phyloP scores from a whole-genome alignment of 345 rosid genomes.

The thale cress (Arabidopsis thaliana) region DNA sequence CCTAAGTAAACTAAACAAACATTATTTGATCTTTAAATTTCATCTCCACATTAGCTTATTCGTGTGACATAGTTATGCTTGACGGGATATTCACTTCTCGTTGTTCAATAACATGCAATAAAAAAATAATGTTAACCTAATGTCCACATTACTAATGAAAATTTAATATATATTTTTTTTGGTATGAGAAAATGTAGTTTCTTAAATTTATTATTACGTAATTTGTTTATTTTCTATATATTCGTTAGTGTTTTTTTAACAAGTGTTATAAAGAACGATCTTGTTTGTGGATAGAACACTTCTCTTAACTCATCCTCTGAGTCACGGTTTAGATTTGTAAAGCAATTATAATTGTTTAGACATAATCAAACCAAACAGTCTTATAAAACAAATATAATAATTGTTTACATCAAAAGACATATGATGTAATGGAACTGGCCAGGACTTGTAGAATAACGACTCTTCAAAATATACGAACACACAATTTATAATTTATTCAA shows the following conservation, averaged over 20 bases:
- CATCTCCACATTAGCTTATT: no score
- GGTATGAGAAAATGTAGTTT: no score
- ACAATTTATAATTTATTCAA: background rate
- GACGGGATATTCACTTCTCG: background rate
- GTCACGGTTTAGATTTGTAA: background rate
- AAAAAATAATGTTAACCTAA: background rate
- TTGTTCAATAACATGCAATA: background rate
- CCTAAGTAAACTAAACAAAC: no score
- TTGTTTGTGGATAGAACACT: background rate
- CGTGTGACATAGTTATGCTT: background rate
- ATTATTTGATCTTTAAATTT: no score
- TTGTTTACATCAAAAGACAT: background rate
- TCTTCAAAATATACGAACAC: slow-evolving; percentile 2
- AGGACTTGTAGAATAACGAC: background rate
- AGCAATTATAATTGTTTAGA: background rate
- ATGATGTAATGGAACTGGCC: slow-evolving; percentile 12
- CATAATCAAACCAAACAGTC: background rate
- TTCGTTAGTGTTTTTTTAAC: background rate
- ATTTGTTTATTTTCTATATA: no score
- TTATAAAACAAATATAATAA: background rate
- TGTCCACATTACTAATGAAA: no score
- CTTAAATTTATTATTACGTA: no score
- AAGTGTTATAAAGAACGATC: background rate
- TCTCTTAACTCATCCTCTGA: background rate
- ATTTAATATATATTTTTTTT: no score